Conservation (phyloP, 140 eudicot genomes). For the Senecio squalidus region DNA sequence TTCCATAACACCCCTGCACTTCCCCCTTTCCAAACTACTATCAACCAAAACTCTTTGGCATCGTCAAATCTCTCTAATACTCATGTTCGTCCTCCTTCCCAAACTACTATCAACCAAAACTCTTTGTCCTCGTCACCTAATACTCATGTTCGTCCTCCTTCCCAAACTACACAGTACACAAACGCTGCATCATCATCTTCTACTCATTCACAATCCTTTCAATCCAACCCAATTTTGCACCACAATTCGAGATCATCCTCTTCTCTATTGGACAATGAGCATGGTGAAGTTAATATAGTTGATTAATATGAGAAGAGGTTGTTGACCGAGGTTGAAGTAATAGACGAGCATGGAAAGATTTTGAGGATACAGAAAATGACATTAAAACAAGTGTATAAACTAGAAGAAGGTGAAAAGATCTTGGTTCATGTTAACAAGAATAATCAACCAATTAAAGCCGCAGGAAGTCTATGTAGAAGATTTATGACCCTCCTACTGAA, state of each 20-base stretch:
- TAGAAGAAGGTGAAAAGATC: neutral
- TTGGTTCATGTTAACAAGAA: neutral
- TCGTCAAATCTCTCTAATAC: neutral
- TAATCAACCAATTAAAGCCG: neutral
- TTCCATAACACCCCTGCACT: neutral
- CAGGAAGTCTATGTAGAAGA: neutral
- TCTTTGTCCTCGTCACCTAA: neutral
- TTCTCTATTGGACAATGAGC: neutral
- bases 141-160: neutral
- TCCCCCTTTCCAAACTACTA: neutral
- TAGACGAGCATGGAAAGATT: neutral
- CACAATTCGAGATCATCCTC: neutral
- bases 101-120: neutral
- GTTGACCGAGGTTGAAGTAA: neutral
- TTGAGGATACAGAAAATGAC: neutral
- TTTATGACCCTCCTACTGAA: neutral
- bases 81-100: neutral
- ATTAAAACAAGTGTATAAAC: neutral
- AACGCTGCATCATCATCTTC: neutral
- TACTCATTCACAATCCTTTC: neutral
- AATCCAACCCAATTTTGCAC: neutral
- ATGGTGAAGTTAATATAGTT: neutral
- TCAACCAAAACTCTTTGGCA: neutral
- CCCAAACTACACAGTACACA: neutral
- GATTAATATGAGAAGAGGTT: neutral